Evolutionary conservation across 2,329 filamentous ascomycete genomes (phyloP), one percentile per base, ranked within the genome.

Genomic region (Penicillium sp.): DNA sequence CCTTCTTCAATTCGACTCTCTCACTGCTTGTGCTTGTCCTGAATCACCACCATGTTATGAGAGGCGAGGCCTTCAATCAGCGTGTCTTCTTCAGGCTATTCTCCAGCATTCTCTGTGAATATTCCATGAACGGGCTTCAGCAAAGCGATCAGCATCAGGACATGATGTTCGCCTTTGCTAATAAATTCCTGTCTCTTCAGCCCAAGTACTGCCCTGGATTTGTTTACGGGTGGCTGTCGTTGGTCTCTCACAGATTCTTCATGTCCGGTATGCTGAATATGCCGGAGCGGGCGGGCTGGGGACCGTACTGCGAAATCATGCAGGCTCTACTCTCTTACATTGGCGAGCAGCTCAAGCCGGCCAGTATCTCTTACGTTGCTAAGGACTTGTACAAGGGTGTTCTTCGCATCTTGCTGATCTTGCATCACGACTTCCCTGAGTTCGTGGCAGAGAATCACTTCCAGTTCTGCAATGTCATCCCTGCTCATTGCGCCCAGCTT

Each of bases 381-480:
- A 90, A 88, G 65, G 87, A 91, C 47, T 80, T 95, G 53, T 96
- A 95, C 67, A 84, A 88, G 53, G 88, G 85, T 8, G 81, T 87
- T 1, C 74, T 95, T 42, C 89, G 94, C 63, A 80, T 96, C 52
- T 73, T 97, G 48, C 74, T 95, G 31, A 79, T 95, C 45, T 74
- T 98, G 45, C 87, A 95, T 59, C 93, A 97, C 64, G 93, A 98
- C 67, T 97, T 88, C 69, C 87, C 91, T 0, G 89, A 96, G 49
- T 98, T 95, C 68, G 73, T 98, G 38, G 85, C 87, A 5, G 87
- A 90, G 60, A 88, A 95, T 66, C 87, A 95, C 64, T 82, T 87
- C 58, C 81, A 82, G 58, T 80, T 98, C 45, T 89, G 85, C 71
- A 83, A 86, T 59, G 82, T 81, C 62, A 85, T 97, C 51, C 87